These are phyloP conservation scores for Aureobasidium melanogenum DNA, from an alignment of 2,329 filamentous ascomycete genomes.

Conservation along the genomic window DNA sequence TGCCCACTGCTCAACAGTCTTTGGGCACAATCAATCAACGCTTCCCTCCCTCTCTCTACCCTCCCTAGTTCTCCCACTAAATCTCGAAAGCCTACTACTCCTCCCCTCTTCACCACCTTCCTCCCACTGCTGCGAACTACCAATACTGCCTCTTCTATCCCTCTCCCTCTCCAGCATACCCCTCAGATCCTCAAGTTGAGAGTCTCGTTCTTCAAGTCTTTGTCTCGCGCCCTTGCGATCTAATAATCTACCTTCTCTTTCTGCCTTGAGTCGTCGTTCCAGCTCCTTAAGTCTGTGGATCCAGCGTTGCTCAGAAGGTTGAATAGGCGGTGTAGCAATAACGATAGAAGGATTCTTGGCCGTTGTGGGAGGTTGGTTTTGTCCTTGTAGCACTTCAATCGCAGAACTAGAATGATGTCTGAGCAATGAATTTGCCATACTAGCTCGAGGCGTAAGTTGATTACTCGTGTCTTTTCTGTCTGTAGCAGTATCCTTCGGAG, in stretches of 20 bases:
- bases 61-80: not conserved
- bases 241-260: conserved; percentile 75
- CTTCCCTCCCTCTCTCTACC: not conserved
- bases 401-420: conserved; percentile 46
- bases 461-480: conserved; percentile 8
- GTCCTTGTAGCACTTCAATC: conserved; percentile 32
- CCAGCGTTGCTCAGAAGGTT: conserved; percentile 64
- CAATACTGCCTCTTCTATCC: conserved; percentile 25
- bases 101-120: not conserved
- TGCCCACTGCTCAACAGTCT: too few species aligned
- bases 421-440: conserved; percentile 43
- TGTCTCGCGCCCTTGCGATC: conserved; percentile 78
- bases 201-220: conserved; percentile 65
- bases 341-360: conserved; percentile 23
- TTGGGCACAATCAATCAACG: not conserved
- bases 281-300: conserved; percentile 77
- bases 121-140: not conserved
- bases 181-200: conserved; percentile 63
- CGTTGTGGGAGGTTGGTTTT: not conserved
- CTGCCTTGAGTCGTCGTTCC: conserved; percentile 79
- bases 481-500: not conserved
- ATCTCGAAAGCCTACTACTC: not conserved
- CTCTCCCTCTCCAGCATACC: conserved; percentile 54
- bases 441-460: conserved; percentile 23
- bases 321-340: conserved; percentile 26